phyloP scores from a whole-genome alignment of 495 filamentous ascomycete genomes.

The Aspergillus hancockii region DNA sequence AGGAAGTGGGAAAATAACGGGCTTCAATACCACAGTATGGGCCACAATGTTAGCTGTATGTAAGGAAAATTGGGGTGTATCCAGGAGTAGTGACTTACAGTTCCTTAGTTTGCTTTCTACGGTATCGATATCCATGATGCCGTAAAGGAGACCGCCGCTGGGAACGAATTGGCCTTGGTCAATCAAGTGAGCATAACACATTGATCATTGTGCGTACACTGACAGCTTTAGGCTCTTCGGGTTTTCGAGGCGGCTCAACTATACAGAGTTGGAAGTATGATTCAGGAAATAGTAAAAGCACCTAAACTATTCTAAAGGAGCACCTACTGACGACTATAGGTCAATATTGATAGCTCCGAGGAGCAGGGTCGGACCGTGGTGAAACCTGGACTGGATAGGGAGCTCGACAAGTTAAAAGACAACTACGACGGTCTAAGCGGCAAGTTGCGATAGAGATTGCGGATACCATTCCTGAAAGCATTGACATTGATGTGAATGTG shows the following conservation, averaged over 20 bases:
- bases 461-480: constrained; percentile 57
- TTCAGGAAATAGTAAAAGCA: constrained; percentile 60
- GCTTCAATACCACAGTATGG: constrained; percentile 71
- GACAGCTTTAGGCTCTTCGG: constrained; percentile 34
- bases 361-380: constrained; percentile 75
- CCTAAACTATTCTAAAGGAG: neutral
- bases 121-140: constrained; percentile 67
- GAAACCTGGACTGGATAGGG: constrained; percentile 66
- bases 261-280: constrained; percentile 64
- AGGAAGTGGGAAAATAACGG: constrained; percentile 54
- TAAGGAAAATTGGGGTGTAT: neutral
- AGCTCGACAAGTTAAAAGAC: constrained; percentile 76
- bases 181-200: constrained; percentile 49
- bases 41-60: constrained; percentile 58
- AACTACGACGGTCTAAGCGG: constrained; percentile 73
- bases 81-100: constrained; percentile 5
- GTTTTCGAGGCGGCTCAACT: constrained; percentile 55
- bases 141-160: constrained; percentile 61
- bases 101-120: constrained; percentile 63
- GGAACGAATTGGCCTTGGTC: constrained; percentile 54
- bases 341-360: constrained; percentile 81
- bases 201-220: constrained; percentile 1
- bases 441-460: constrained; percentile 63
- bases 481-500: constrained; percentile 68
- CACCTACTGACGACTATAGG: constrained; percentile 36